Base-by-base conservation (phyloP, 768 basidiomycete species). In the Mycena epipterygia region DNA sequence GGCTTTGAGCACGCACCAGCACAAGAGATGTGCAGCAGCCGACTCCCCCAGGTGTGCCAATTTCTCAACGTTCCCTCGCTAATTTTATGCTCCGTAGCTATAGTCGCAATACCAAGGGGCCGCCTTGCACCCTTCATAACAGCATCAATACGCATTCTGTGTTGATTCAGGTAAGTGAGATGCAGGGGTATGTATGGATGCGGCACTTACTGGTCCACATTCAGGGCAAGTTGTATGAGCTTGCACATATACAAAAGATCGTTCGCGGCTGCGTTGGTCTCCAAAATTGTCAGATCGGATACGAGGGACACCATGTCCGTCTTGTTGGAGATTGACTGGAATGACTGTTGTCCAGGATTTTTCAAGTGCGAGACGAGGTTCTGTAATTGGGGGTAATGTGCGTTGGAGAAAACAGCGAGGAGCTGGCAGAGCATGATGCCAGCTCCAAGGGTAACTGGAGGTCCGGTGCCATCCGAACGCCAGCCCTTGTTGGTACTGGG, bases 181-280 rank as follows among this genome's bases (percentile, higher is more conserved):
- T 3, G 23, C 1, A 35, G 17, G 17, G 25, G 14, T 14, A 16
- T 35, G 21, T 2, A 16, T 1, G 23, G 3, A 44, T 19, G 8
- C 6, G 27, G 4, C 14, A 42, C 61, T 33, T 23, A 62, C 61
- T 62, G 48, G 29, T 62, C 61, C 51, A 62, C 21, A 11, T 62
- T 62, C 3, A 62, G 27, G 2, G n/a, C 35, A 11, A 62, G 37
- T 25, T 62, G 61, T 1, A 62, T 29, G 0, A 62, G 49, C 17
- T 62, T 62, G 48, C n/a, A 41, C 61, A 62, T 62, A 17, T 62
- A 62, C 16, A 62, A 25, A 33, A 62, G 16, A 6, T 62, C 61
- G 4, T 11, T 41, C 4, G 37, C 46, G 1, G 14, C 5, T 1
- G 61, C 48, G 16, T 51, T 25, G 2, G 14, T 23, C 23, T 62